A percentile compares a stretch with the other conserved stretches of the same genome.
Evolutionary conservation across 2,329 filamentous ascomycete species (phyloP).

Genomic region (Talaromyces sp.): DNA sequence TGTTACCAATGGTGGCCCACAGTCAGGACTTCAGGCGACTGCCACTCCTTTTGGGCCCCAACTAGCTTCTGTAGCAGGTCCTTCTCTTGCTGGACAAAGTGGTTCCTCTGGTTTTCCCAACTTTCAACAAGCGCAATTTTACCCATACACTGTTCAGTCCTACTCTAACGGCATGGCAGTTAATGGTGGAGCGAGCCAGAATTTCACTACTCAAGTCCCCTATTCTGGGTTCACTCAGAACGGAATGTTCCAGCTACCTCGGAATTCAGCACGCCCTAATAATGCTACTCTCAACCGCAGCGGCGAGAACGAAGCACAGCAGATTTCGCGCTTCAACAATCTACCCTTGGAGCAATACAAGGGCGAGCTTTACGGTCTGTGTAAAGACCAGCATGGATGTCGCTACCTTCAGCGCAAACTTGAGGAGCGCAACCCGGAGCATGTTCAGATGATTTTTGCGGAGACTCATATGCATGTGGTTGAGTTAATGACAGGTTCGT

Average conservation of each 20-base stretch:
- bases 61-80: slow-evolving; percentile 34
- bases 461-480: slow-evolving; percentile 92
- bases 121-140: slow-evolving; percentile 37
- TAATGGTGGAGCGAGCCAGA: slow-evolving; percentile 30
- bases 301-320: slow-evolving; percentile 45
- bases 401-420: slow-evolving; percentile 96
- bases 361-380: slow-evolving; percentile 81
- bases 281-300: slow-evolving; percentile 56
- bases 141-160: slow-evolving; percentile 48
- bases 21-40: slow-evolving; percentile 72
- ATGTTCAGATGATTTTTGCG: slow-evolving; percentile 87
- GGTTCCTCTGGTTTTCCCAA: slow-evolving; percentile 32
- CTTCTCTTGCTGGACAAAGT: slow-evolving; percentile 21
- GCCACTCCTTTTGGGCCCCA: slow-evolving; percentile 72
- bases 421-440: slow-evolving; percentile 76
- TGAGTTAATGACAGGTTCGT: slow-evolving; percentile 80
- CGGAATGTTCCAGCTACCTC: slow-evolving; percentile 56
- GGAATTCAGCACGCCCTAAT: slow-evolving; percentile 59
- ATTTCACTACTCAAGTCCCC: slow-evolving; percentile 52
- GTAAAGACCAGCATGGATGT: slow-evolving; percentile 97
- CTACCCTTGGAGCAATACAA: slow-evolving; percentile 72
- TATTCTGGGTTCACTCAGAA: slow-evolving; percentile 51
- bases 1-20: slow-evolving; percentile 50
- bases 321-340: slow-evolving; percentile 75
- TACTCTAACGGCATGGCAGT: slow-evolving; percentile 50